These are phyloP conservation scores for Phytophthora constricta DNA, from an alignment of 352 stramenopile species.

Conservation along the genomic window DNA sequence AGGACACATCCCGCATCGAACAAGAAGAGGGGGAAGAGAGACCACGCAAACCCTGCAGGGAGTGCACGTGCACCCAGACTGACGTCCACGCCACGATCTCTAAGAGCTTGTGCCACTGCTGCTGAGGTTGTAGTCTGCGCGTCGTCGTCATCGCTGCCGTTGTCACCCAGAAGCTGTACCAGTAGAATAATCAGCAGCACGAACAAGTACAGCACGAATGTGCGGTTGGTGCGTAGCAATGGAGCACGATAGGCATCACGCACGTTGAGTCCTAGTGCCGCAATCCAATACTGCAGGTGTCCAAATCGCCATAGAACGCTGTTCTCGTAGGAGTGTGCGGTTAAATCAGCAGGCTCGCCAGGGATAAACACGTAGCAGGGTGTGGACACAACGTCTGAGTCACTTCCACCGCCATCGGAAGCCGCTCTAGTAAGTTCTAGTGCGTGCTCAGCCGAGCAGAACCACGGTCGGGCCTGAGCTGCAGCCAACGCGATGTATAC, in stretches of 20 bases:
- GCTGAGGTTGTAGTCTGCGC: slow-evolving; percentile 45
- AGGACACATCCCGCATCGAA: slow-evolving; percentile 64
- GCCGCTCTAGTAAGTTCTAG: slow-evolving; percentile 48
- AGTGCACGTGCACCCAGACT: slow-evolving; percentile 62
- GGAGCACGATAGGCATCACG: slow-evolving; percentile 67
- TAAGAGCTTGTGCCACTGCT: slow-evolving; percentile 37
- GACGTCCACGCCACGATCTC: slow-evolving; percentile 54
- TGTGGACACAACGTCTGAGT: slow-evolving; percentile 44
- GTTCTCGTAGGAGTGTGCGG: slow-evolving; percentile 79
- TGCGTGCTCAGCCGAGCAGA: slow-evolving; percentile 57
- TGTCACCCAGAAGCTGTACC: slow-evolving; percentile 73
- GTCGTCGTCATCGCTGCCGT: slow-evolving; percentile 59
- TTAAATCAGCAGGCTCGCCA: slow-evolving; percentile 57
- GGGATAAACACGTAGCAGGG: slow-evolving; percentile 77
- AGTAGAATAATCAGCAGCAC: slow-evolving; percentile 61
- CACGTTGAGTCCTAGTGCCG: slow-evolving; percentile 71
- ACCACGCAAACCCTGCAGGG: slow-evolving; percentile 58
- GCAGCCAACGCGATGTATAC: slow-evolving; percentile 65
- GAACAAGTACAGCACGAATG: slow-evolving; percentile 58
- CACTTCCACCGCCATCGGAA: slow-evolving; percentile 27
- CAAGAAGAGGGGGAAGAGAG: slow-evolving; percentile 74
- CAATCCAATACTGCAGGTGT: slow-evolving; percentile 81
- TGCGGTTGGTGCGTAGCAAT: slow-evolving; percentile 56
- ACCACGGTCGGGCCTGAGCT: slow-evolving; percentile 62
- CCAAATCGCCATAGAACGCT: slow-evolving; percentile 81